Evolutionary conservation across 345 rosid species (phyloP).

Genomic region (Firmiana major): DNA sequence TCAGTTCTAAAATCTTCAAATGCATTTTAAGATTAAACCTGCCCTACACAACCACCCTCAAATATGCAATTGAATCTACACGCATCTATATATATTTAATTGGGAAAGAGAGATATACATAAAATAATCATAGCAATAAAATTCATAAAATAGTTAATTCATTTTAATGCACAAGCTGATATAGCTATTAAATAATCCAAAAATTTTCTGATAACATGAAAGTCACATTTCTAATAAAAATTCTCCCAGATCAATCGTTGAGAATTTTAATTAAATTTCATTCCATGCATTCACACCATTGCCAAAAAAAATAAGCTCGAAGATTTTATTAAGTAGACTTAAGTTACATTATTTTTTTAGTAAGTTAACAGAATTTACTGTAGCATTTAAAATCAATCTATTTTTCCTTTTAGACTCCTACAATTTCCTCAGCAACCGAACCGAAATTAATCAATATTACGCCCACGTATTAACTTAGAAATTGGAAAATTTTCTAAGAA

Average conservation of each 20-base stretch:
- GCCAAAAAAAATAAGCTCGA: neutral
- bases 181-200: neutral
- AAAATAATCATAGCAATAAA: neutral
- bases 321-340: neutral
- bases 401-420: neutral
- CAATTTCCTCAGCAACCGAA: conserved; percentile 10
- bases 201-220: neutral
- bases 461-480: neutral
- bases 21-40: neutral
- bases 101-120: neutral
- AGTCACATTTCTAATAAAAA: neutral
- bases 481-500: neutral
- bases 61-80: neutral
- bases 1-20: conserved; percentile 6
- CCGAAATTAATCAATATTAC: neutral
- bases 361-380: neutral
- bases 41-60: neutral
- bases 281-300: neutral
- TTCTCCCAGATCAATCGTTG: neutral
- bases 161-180: neutral
- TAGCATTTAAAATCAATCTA: neutral
- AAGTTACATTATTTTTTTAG: neutral
- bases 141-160: neutral
- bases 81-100: neutral
- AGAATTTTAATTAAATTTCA: neutral